Base-by-base conservation (phyloP, 108 stramenopile genomes). In the Cyclotella choctawhatcheeana region DNA sequence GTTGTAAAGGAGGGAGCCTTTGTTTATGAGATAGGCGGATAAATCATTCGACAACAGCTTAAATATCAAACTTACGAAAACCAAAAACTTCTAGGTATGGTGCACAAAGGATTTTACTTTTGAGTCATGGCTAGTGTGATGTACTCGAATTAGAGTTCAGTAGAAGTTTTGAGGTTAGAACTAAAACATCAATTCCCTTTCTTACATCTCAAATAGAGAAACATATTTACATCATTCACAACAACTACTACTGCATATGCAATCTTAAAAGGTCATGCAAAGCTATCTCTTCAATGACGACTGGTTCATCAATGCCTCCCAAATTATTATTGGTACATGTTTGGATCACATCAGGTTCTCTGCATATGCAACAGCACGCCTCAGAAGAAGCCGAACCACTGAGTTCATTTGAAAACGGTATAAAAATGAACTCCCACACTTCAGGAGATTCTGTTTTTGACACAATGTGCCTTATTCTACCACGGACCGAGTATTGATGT, bases 1-100 rank as follows among this genome's bases (percentile, higher is more conserved):
- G 31, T 71, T 17, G 76, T 59, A 24, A 82, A 68, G 52, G 71
- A 82, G 43, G 74, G 73, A 43, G 68, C 81, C 22, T 77, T 77
- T 32, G 74, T 75, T 16, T 82, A 77, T 32, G 73, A 75, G 58
- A 27, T 82, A 32, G 56, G 29, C 24, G 1, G 51, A 22, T 52
- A 22, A 52, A n/a, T n/a, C n/a, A n/a, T n/a, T n/a, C n/a, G n/a
- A n/a, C n/a, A n/a, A n/a, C n/a, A n/a, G n/a, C n/a, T n/a, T n/a
- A n/a, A n/a, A n/a, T n/a, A n/a, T n/a, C n/a, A n/a, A n/a, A n/a
- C n/a, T n/a, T n/a, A n/a, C n/a, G n/a, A n/a, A n/a, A n/a, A n/a
- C n/a, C n/a, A n/a, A n/a, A n/a, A n/a, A n/a, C n/a, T n/a, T n/a
- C n/a, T n/a, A n/a, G n/a, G n/a, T n/a, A n/a, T n/a, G n/a, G n/a